phyloP scores from a whole-genome alignment of 2,329 filamentous ascomycete species.

The Periconia macrospinosa region DNA sequence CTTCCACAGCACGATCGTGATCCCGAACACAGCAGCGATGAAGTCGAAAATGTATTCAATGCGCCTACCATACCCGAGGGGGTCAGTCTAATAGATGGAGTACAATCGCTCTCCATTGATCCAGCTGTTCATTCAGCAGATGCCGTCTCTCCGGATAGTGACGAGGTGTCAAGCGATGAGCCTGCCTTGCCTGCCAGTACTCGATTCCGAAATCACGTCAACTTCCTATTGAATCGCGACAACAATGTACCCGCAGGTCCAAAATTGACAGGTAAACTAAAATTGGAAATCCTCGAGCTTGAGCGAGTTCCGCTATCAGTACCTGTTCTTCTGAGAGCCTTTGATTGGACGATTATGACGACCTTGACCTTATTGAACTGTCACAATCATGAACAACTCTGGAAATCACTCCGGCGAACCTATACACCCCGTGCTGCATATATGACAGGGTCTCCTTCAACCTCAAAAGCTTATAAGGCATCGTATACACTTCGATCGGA shows the following conservation, averaged over 20 bases:
- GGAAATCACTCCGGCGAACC: constrained; percentile 68
- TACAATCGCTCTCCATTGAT: constrained; percentile 14
- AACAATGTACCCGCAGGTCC: constrained; percentile 28
- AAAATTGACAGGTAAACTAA: constrained; percentile 60
- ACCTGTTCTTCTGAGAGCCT: constrained; percentile 66
- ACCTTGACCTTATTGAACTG: constrained; percentile 75
- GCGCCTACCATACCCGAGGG: constrained; percentile 27
- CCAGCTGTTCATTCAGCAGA: constrained; percentile 6
- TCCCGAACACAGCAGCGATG: constrained; percentile 28
- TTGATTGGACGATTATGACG: constrained; percentile 75
- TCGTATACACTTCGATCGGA: constrained; percentile 44
- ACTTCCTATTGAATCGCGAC: constrained; percentile 1
- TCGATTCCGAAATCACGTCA: constrained; percentile 1
- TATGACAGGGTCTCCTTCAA: constrained; percentile 34
- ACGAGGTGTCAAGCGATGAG: neutral
- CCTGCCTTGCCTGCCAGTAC: neutral
- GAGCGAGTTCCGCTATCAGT: constrained; percentile 76
- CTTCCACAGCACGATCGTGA: constrained; percentile 32
- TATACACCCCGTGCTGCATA: constrained; percentile 44
- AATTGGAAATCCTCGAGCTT: constrained; percentile 71
- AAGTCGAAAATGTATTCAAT: constrained; percentile 28
- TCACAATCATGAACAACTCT: constrained; percentile 71
- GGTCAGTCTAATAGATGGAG: constrained; percentile 24
- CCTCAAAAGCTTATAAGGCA: constrained; percentile 40
- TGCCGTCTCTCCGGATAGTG: neutral